Percentiles rank a stretch among this genome's conserved stretches.
phyloP scores from a whole-genome alignment of 768 basidiomycete species.

The Suillus ampliporus region DNA sequence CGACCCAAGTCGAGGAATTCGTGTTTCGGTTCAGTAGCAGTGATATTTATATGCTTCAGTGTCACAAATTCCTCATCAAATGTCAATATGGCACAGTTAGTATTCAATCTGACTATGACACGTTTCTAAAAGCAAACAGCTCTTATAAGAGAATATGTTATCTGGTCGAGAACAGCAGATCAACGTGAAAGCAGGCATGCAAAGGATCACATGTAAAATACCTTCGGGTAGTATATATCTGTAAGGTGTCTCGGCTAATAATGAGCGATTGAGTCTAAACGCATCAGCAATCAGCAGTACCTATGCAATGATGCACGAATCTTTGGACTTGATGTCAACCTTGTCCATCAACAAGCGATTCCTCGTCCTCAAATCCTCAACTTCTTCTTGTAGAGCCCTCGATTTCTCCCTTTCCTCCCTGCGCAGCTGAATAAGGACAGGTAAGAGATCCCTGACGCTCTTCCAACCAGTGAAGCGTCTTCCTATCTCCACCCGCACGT shows the following conservation, averaged over 20 bases:
- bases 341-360: slow-evolving; percentile 49
- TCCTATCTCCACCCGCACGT: slow-evolving; percentile 14
- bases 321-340: slow-evolving; percentile 23
- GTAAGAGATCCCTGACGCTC: slow-evolving; percentile 48
- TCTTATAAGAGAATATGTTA: background rate
- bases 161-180: too few species aligned
- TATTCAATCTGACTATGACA: background rate
- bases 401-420: slow-evolving; percentile 49
- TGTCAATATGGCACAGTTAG: background rate
- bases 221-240: background rate
- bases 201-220: background rate
- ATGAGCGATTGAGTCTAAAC: background rate
- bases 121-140: background rate
- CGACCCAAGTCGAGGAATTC: slow-evolving; percentile 38
- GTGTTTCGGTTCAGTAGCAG: slow-evolving; percentile 20
- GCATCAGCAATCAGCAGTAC: background rate
- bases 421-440: slow-evolving; percentile 49
- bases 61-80: too few species aligned
- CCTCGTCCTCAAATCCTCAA: slow-evolving; percentile 55
- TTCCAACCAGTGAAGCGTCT: slow-evolving; percentile 45
- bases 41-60: too few species aligned
- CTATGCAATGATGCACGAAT: slow-evolving; percentile 39
- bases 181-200: too few species aligned
- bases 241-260: background rate
- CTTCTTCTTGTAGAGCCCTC: slow-evolving; percentile 46